A percentile compares a stretch with the other conserved stretches of the same genome.
Conservation (phyloP, 1,139 yeast genomes). For the Scheffersomyces cryptocercus region DNA sequence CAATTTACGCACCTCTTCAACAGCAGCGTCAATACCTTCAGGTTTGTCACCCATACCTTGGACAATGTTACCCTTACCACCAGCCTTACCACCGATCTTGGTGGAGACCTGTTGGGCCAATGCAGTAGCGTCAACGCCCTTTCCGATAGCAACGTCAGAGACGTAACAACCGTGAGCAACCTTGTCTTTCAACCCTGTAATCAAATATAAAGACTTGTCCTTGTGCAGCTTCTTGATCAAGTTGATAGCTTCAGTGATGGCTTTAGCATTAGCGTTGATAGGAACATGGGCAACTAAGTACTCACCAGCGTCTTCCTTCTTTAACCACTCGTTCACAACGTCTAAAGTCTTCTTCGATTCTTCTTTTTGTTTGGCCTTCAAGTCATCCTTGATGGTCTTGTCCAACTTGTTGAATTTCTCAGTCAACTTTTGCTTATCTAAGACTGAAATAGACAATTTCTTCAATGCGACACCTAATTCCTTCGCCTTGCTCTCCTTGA, state of each 20-base stretch:
- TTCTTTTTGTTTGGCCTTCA: slow-evolving; percentile 83
- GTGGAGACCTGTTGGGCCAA: slow-evolving; percentile 71
- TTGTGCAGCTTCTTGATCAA: slow-evolving; percentile 77
- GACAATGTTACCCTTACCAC: slow-evolving; percentile 95
- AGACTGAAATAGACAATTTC: slow-evolving; percentile 77
- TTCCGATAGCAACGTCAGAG: slow-evolving; percentile 66
- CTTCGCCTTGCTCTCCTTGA: slow-evolving; percentile 78
- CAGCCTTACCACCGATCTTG: slow-evolving; percentile 93
- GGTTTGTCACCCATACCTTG: slow-evolving; percentile 96
- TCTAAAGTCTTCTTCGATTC: slow-evolving; percentile 83
- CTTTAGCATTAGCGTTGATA: slow-evolving; percentile 87
- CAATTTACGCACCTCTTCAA: slow-evolving; percentile 62
- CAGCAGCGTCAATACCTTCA: slow-evolving; percentile 68
- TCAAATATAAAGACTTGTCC: slow-evolving; percentile 76
- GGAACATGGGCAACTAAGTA: slow-evolving; percentile 67
- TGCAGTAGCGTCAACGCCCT: slow-evolving; percentile 75
- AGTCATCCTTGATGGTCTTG: slow-evolving; percentile 83
- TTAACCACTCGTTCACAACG: slow-evolving; percentile 71
- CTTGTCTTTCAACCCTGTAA: slow-evolving; percentile 75
- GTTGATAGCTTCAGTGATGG: slow-evolving; percentile 88
- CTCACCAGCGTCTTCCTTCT: slow-evolving; percentile 35
- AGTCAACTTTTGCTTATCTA: slow-evolving; percentile 75
- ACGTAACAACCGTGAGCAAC: slow-evolving; percentile 96
- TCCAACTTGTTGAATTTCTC: slow-evolving; percentile 76
- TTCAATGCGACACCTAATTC: slow-evolving; percentile 83